Evolutionary conservation across 2,329 filamentous ascomycete genomes (phyloP), one percentile per base, ranked within the genome.

Genomic region (Leptographium radiaticola): DNA sequence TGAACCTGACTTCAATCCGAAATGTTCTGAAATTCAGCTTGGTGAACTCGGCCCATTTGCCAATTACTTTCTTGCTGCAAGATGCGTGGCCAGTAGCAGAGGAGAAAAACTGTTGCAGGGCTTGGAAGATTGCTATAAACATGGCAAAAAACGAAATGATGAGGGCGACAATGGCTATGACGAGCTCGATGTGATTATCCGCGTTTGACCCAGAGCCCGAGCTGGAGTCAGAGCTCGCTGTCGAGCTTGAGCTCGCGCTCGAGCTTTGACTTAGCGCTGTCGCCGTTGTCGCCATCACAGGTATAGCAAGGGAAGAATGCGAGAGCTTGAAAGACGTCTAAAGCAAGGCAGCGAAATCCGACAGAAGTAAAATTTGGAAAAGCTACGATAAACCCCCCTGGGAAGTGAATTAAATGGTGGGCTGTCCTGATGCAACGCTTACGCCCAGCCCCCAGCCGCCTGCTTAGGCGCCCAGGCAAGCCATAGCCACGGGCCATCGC

Each of bases 81-180:
- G 70, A 69, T 2, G 71, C 64, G 56, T 73, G 75, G n/a, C 74
- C 74, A 18, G 67, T 65, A 0, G 74, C 72, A 8, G 74, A 75
- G 1, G 72, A 67, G 30, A 68, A 72, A 63, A 76, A 76, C 55
- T 76, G 74, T 57, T 76, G 73, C 44, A 74, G 61, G 5, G 74
- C 71, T 58, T 76, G 74, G 56, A 75, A 66, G 11, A 71, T 61
- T 1, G 73, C 71, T 1, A 71, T 71, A 15, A 66, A 53, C 9
- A 76, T 61, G n/a, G 74, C 74, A 6, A 75, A 62, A 9, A 75
- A 60, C 6, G 74, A 75, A 42, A 76, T 63, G 44, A 74, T 61
- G 25, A 76, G 66, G 40, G 74, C 74, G 18, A 70, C 70, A 25
- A 66, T 58, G 57, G 71, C 72, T 48, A 75, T 65, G 11, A 66